A percentile compares a stretch with the other conserved stretches of the same genome.
Conservation (phyloP, 2,329 filamentous ascomycete species). For the Graphiopsis chlorocephala region DNA sequence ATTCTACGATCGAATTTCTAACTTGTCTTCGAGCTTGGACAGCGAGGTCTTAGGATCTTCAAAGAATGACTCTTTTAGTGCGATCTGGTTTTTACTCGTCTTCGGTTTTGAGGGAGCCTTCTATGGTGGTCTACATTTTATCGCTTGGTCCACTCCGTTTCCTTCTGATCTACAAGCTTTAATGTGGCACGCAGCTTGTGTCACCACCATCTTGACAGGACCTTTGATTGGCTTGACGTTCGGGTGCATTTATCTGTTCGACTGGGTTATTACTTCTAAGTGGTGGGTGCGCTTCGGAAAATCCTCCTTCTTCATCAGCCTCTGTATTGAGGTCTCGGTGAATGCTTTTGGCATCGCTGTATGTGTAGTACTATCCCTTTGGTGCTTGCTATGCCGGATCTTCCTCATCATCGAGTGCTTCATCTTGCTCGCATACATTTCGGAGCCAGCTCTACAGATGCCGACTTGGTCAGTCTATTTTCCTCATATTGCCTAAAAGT, state of each 20-base stretch:
- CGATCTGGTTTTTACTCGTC: not conserved
- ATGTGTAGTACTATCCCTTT: not conserved
- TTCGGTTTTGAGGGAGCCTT: not conserved
- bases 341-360: not conserved
- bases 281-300: no score
- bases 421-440: not conserved
- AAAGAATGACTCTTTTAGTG: not conserved
- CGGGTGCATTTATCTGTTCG: not conserved
- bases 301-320: no score
- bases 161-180: not conserved
- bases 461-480: not conserved
- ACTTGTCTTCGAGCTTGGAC: not conserved
- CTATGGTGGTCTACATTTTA: conserved; percentile 1
- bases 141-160: not conserved
- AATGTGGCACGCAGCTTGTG: conserved; percentile 1
- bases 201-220: not conserved
- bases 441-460: not conserved
- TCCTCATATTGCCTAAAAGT: not conserved
- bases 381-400: not conserved
- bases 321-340: no score
- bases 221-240: not conserved
- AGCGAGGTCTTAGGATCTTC: not conserved
- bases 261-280: no score
- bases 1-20: not conserved
- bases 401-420: conserved; percentile 5